These are phyloP conservation scores for Afroboletus lepidellus DNA, from an alignment of 1,284 basidiomycete species.

Conservation along the genomic window DNA sequence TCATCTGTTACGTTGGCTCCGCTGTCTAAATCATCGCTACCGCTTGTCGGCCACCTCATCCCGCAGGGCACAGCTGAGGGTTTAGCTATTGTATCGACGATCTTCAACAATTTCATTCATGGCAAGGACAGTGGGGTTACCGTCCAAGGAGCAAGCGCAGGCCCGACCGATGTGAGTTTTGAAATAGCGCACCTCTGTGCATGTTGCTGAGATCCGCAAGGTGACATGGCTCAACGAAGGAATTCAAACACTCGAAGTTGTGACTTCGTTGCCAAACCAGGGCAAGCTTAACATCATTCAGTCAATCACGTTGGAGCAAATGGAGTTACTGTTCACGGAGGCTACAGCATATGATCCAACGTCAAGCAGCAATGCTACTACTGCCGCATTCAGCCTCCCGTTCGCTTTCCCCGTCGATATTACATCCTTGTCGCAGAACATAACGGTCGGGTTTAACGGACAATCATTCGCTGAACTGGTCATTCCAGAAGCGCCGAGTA, in stretches of 20 bases:
- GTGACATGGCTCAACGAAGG: conserved; percentile 77
- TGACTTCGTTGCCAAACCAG: conserved; percentile 64
- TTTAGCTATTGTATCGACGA: conserved; percentile 57
- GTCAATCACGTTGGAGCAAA: conserved; percentile 61
- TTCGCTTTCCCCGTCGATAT: conserved; percentile 75
- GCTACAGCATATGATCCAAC: conserved; percentile 55
- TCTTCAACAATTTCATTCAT: conserved; percentile 77
- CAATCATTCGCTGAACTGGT: conserved; percentile 60
- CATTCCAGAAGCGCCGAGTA: conserved; percentile 59
- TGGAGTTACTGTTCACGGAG: conserved; percentile 61
- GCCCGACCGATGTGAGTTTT: conserved; percentile 53
- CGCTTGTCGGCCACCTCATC: conserved; percentile 63
- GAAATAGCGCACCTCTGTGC: not conserved
- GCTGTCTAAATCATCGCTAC: conserved; percentile 51
- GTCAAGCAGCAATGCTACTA: conserved; percentile 60
- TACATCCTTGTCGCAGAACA: conserved; percentile 58
- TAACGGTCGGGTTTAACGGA: conserved; percentile 56
- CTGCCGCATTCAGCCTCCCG: conserved; percentile 65
- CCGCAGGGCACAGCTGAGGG: conserved; percentile 57
- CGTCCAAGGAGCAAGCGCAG: conserved; percentile 65
- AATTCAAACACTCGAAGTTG: conserved; percentile 64
- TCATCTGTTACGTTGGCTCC: conserved; percentile 57
- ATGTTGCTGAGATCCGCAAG: conserved; percentile 32
- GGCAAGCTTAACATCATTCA: conserved; percentile 66
- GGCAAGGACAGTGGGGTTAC: conserved; percentile 61